These are phyloP conservation scores for Triglochin maritima DNA, from an alignment of 106 monocot species.

Conservation along the genomic window DNA sequence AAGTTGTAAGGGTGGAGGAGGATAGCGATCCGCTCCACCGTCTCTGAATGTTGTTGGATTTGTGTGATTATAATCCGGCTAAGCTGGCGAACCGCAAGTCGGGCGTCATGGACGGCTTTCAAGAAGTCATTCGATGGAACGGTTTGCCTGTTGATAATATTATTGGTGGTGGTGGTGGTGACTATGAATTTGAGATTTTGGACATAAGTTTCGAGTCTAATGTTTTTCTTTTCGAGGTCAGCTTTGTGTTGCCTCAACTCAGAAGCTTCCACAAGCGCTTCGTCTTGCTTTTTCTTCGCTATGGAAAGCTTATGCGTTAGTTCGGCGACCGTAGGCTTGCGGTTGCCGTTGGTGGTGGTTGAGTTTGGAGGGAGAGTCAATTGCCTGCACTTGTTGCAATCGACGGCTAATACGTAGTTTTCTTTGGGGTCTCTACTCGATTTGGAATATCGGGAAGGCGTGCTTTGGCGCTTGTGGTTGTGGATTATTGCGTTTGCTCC, in stretches of 20 bases:
- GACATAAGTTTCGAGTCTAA: constrained; percentile 35
- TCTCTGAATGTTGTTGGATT: constrained; percentile 8
- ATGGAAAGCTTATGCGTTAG: constrained; percentile 63
- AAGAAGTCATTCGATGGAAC: constrained; percentile 34
- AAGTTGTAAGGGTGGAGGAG: constrained; percentile 22
- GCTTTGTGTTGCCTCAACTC: constrained; percentile 38
- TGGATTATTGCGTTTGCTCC: not conserved
- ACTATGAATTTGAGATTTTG: constrained; percentile 17
- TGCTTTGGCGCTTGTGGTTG: constrained; percentile 10
- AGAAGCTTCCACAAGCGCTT: constrained; percentile 42
- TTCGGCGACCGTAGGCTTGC: constrained; percentile 54
- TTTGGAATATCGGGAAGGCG: constrained; percentile 9
- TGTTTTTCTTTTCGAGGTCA: constrained; percentile 65
- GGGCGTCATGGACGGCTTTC: constrained; percentile 31
- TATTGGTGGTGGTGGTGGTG: not conserved
- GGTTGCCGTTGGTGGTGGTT: constrained; percentile 8
- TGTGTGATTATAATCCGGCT: constrained; percentile 31
- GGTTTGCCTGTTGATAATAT: not conserved
- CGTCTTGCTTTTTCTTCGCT: constrained; percentile 51
- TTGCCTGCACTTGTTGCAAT: constrained; percentile 64
- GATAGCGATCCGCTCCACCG: constrained; percentile 9
- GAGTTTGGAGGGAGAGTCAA: constrained; percentile 17
- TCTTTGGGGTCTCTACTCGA: too few species aligned
- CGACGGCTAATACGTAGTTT: constrained; percentile 13
- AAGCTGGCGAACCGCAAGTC: constrained; percentile 42